phyloP scores from a whole-genome alignment of 768 basidiomycete genomes.

The Trametes meyenii region DNA sequence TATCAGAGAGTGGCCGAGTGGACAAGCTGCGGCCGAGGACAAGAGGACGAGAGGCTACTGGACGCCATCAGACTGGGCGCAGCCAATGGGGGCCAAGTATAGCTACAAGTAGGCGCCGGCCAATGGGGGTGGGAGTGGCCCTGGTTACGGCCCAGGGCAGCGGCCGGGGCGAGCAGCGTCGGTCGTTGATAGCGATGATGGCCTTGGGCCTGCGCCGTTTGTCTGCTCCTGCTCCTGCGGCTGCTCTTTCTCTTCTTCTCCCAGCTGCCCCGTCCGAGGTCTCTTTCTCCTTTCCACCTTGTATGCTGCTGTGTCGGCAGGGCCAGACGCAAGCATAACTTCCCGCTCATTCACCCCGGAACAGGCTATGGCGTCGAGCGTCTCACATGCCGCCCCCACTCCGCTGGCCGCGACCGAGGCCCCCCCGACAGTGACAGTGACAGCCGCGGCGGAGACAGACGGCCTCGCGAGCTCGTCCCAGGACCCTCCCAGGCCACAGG shows the following conservation, averaged over 20 bases:
- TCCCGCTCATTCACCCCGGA: slow-evolving; percentile 11
- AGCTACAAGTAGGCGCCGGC: background rate
- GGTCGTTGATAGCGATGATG: background rate
- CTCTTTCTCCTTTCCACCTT: slow-evolving; percentile 5
- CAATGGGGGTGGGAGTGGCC: background rate
- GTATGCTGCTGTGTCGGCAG: slow-evolving; percentile 25
- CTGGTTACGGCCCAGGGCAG: background rate
- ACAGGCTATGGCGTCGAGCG: slow-evolving; percentile 23
- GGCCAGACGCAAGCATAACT: slow-evolving; percentile 30
- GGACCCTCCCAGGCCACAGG: slow-evolving; percentile 38
- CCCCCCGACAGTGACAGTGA: slow-evolving; percentile 3
- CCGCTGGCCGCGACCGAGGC: slow-evolving; percentile 24
- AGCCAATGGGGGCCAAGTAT: slow-evolving; percentile 1
- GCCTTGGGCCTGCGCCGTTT: background rate
- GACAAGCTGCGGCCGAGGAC: background rate
- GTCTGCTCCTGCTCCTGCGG: background rate
- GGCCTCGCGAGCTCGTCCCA: background rate
- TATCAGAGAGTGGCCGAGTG: background rate
- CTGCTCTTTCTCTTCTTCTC: background rate
- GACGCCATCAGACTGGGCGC: slow-evolving; percentile 2
- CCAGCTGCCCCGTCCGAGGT: background rate
- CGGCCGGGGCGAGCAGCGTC: background rate
- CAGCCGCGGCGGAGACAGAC: background rate
- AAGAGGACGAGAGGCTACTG: background rate
- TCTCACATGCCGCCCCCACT: slow-evolving; percentile 10